Base-by-base conservation (phyloP, 352 stramenopile genomes). In the Phytophthora sp. region DNA sequence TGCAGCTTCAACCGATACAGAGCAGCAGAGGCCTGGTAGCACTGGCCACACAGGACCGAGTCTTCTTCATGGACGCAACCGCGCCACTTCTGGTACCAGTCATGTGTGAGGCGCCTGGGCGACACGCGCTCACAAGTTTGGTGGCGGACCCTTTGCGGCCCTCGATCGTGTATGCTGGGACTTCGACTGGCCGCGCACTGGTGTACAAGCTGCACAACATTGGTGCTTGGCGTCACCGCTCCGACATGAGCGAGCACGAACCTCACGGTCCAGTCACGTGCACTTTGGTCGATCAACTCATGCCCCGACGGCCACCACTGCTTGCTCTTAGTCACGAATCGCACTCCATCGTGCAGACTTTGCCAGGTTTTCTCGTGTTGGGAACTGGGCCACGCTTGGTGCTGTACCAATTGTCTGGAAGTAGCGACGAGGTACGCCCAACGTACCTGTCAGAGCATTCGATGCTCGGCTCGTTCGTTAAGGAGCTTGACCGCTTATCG, bases 121-220 rank as follows among this genome's bases (percentile, higher is more conserved):
- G 26, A 13, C 63, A 72, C 15, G 26, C 3, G 6, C 56, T 77
- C 42, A 66, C 63, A 17, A 77, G 69, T 26, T 17, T 74, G 7
- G 43, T 49, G 37, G 26, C 35, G 7, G 64, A 77, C 34, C 59
- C 54, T 5, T 13, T 58, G n/a, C 64, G 59, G 9, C 50, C 63
- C 2, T 60, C 50, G 18, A 49, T 72, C 20, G 7, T 77, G 8
- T 74, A 69, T 42, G 50, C 30, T 37, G 69, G 69, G 1, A 62
- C 66, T 15, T 71, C 58, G 24, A 65, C 31, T 28, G 59, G 64
- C 4, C 69, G 59, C 27, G 63, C 27, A 31, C 28, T 74, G 26
- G 59, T 77, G 30, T 77, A 65, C 50, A 72, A 65, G 35, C 30
- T 77, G 28, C 59, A 66, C 30, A 68, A 74, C 24, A 13, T 76